Percentiles rank a stretch among this genome's conserved stretches.
These are phyloP conservation scores for Bromus sterilis DNA, from an alignment of 176 grass and related monocot species.

Conservation along the genomic window DNA sequence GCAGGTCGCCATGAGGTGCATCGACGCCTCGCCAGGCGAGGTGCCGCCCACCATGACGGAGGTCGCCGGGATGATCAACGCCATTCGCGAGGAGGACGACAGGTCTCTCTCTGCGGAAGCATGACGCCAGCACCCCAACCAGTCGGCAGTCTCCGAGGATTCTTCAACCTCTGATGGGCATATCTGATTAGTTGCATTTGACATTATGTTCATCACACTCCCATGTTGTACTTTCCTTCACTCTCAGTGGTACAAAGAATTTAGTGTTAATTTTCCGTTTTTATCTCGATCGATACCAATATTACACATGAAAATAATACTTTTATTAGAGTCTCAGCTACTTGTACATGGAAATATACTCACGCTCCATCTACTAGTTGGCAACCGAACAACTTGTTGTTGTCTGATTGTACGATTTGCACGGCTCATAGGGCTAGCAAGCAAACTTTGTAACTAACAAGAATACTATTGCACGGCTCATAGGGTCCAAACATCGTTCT, in stretches of 20 bases:
- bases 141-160: neutral
- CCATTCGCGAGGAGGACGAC: conserved; percentile 48
- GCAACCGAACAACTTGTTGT: neutral
- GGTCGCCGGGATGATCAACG: conserved; percentile 29
- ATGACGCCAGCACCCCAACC: neutral
- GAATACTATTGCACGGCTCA: too few relatives aligned
- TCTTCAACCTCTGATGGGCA: neutral
- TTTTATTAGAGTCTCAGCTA: too few relatives aligned
- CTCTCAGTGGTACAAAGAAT: neutral
- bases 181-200: neutral
- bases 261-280: neutral
- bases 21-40: conserved; percentile 20
- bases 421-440: too few relatives aligned
- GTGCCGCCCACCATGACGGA: conserved; percentile 36
- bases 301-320: neutral
- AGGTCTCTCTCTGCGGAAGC: conserved; percentile 19
- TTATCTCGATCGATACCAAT: neutral
- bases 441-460: neutral
- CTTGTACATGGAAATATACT: neutral
- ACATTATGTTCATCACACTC: neutral
- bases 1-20: conserved; percentile 50
- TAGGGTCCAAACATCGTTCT: too few relatives aligned
- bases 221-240: neutral
- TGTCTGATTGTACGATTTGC: neutral
- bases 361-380: neutral